phyloP scores from a whole-genome alignment of 257 asterid genomes.

The Thymus quinquecostatus region DNA sequence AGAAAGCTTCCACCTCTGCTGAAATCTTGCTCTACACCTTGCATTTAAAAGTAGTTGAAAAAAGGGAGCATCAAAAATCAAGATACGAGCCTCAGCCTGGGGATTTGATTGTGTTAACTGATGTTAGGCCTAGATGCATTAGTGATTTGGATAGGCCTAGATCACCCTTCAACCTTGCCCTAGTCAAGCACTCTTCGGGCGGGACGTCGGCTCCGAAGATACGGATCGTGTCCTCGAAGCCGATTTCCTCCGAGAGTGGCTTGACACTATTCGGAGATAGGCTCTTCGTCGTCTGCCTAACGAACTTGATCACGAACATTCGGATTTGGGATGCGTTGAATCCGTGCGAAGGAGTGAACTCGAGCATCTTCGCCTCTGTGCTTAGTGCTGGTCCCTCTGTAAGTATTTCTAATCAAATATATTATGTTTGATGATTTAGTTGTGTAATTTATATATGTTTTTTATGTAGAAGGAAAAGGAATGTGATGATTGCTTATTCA shows the following conservation, averaged over 20 bases:
- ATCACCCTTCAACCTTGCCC: constrained; percentile 44
- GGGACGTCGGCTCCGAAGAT: neutral
- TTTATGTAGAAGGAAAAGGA: constrained; percentile 35
- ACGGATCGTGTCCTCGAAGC: constrained; percentile 45
- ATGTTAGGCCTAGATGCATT: constrained; percentile 49
- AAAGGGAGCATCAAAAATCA: neutral
- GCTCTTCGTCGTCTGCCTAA: constrained; percentile 50
- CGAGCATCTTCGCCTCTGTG: constrained; percentile 41
- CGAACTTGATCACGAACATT: constrained; percentile 50
- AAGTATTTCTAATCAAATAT: neutral
- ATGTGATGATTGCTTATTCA: constrained; percentile 43
- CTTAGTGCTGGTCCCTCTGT: constrained; percentile 16
- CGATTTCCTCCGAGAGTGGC: constrained; percentile 24
- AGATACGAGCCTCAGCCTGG: constrained; percentile 55
- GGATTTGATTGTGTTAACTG: constrained; percentile 62
- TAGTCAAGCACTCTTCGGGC: constrained; percentile 28
- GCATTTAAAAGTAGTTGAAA: constrained; percentile 5
- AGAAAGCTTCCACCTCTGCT: constrained; percentile 11
- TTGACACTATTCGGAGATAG: neutral
- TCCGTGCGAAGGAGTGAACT: constrained; percentile 28
- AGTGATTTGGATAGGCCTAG: constrained; percentile 53
- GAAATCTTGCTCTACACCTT: constrained; percentile 23
- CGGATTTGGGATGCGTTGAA: constrained; percentile 65
- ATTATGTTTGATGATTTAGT: no score
- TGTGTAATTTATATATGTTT: neutral